Conservation (phyloP, 495 filamentous ascomycete genomes). For the Penicillium nucicola region DNA sequence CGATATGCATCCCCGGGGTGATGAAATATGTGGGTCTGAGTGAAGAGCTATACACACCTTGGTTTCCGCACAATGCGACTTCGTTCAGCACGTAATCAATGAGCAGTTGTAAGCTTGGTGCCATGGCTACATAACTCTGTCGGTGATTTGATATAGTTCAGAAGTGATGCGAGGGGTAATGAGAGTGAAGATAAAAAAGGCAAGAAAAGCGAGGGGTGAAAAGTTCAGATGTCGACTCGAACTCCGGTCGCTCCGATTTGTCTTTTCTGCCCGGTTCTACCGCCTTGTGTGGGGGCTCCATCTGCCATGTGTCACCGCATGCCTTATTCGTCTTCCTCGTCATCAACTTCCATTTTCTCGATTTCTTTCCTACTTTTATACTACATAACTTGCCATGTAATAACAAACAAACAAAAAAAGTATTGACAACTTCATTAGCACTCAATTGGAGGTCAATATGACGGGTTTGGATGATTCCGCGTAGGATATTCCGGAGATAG, state of each 20-base stretch:
- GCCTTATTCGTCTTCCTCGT: too few relatives aligned
- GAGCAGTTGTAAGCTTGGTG: conserved; percentile 62
- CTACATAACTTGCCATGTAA: too few relatives aligned
- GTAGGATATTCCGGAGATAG: background rate
- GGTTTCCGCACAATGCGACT: conserved; percentile 65
- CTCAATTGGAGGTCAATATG: too few relatives aligned
- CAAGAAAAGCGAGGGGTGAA: conserved; percentile 12
- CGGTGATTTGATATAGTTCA: background rate
- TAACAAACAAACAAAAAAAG: too few relatives aligned
- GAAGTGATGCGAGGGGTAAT: background rate
- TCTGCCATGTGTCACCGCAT: too few relatives aligned
- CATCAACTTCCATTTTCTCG: too few relatives aligned
- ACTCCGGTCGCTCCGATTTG: conserved; percentile 25
- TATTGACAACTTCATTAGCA: too few relatives aligned
- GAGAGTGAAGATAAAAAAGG: conserved; percentile 3
- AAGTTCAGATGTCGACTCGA: conserved; percentile 34
- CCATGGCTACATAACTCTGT: conserved; percentile 49
- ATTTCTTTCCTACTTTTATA: too few relatives aligned
- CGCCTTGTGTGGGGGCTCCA: too few relatives aligned
- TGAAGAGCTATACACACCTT: conserved; percentile 55
- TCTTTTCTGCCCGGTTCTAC: background rate
- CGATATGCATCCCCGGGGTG: conserved; percentile 9
- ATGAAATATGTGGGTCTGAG: conserved; percentile 24
- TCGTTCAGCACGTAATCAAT: conserved; percentile 68
- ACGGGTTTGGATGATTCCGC: too few relatives aligned